Conservation (phyloP, 352 stramenopile species). For the Globisporangium canariense region DNA sequence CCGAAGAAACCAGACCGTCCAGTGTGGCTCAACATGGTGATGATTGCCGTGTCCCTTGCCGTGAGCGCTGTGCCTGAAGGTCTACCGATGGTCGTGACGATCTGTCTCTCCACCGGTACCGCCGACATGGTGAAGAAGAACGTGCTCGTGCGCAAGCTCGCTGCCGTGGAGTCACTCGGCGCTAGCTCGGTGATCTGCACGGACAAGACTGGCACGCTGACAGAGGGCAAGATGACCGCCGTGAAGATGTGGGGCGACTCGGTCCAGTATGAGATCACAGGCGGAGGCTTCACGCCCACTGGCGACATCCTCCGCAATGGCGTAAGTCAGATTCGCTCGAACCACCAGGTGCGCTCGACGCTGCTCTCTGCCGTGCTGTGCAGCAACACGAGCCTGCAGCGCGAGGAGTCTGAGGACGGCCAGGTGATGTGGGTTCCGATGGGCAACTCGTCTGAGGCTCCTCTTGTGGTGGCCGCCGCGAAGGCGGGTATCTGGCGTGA, state of each 20-base stretch:
- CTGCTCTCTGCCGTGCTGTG: conserved; percentile 59
- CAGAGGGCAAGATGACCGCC: conserved; percentile 78
- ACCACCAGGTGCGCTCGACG: conserved; percentile 38
- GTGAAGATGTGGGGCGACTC: conserved; percentile 74
- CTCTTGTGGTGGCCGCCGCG: conserved; percentile 56
- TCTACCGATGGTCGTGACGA: conserved; percentile 75
- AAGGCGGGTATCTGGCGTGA: conserved; percentile 62
- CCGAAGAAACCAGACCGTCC: conserved; percentile 77
- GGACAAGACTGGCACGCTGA: conserved; percentile 95
- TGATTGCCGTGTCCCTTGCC: conserved; percentile 89
- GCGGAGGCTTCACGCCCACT: conserved; percentile 42
- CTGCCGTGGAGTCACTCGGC: conserved; percentile 76
- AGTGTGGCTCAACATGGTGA: conserved; percentile 92
- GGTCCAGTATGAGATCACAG: conserved; percentile 49
- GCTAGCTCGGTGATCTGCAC: conserved; percentile 91
- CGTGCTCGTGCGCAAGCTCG: conserved; percentile 82
- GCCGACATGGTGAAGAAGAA: conserved; percentile 81
- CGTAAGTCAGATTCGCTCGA: conserved; percentile 39
- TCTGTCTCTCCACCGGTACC: conserved; percentile 67
- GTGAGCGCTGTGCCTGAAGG: conserved; percentile 73
- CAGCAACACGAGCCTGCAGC: conserved; percentile 65
- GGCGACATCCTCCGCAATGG: conserved; percentile 51
- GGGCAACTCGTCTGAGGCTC: conserved; percentile 70
- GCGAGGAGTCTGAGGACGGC: conserved; percentile 43
- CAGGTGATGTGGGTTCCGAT: conserved; percentile 43